Evolutionary conservation across 1,284 basidiomycete species (phyloP), one percentile per base, ranked within the genome.

Genomic region (Sphaerobolus stellatus): DNA sequence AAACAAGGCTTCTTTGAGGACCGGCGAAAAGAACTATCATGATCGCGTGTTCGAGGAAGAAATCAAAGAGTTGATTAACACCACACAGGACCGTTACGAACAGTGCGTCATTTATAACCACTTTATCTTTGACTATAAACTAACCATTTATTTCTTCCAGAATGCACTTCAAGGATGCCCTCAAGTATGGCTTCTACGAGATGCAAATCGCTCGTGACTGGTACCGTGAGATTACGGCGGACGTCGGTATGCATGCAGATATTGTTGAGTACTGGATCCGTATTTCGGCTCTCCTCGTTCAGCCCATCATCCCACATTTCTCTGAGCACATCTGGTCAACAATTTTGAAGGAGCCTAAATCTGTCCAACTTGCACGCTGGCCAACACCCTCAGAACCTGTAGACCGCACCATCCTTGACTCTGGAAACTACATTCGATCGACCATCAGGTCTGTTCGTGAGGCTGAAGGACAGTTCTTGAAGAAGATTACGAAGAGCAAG

Each of bases 101-200:
- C 76, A 79, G 92, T 95, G 69, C 65, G 90, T 75, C 20, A 18
- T 11, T 31, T n/a, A 52, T 13, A n/a, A 8, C 38, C 16, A 47
- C n/a, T 31, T 22, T 24, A 29, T 48, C 56, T 36, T 38, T 5
- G 16, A 25, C 43, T 29, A 30, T 22, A 24, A 44, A 38, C 41
- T 55, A 25, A 53, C 54, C 14, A 33, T 20, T 45, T 20, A 36
- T 56, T 53, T n/a, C 52, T 31, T 61, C 49, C 59, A 95, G 93
- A 28, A 92, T 89, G 61, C 86, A 93, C 68, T 99, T 92, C 85
- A 98, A 98, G 75, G 94, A 96, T 59, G 94, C 94, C 3, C 74
- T 98, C 62, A 98, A 98, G 74, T 87, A 82, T 59, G 96, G 95
- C 50, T 97, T 98, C 76, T 99, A 96, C 78, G 94, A 98, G 68